Conservation (phyloP, 768 basidiomycete genomes). For the Hypsizygus marmoreus region DNA sequence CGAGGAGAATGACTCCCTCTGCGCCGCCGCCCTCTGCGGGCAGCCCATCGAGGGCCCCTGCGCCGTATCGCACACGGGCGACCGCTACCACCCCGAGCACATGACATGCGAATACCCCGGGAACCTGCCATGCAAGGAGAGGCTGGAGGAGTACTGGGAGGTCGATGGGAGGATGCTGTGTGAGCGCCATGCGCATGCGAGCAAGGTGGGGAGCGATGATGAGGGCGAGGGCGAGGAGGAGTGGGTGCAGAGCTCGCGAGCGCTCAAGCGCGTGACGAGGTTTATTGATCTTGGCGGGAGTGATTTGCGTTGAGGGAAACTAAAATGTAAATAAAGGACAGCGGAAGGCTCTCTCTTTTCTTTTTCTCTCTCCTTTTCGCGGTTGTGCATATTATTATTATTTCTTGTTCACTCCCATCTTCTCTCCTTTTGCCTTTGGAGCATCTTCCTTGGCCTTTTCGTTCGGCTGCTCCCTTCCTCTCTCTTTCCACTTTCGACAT, state of each 20-base stretch:
- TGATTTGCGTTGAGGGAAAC: constrained; percentile 10
- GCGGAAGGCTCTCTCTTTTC: too few species aligned
- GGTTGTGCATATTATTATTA: not conserved
- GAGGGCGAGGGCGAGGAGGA: constrained; percentile 30
- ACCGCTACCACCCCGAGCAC: constrained; percentile 87
- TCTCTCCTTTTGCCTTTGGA: not conserved
- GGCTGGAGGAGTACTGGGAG: constrained; percentile 86
- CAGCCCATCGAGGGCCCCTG: constrained; percentile 94
- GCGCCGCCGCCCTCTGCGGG: constrained; percentile 75
- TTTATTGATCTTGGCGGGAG: constrained; percentile 65
- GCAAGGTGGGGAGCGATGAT: constrained; percentile 21
- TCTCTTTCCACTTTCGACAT: not conserved
- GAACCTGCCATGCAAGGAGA: constrained; percentile 49
- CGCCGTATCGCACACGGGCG: constrained; percentile 80
- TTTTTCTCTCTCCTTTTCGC: too few species aligned
- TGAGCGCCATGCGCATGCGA: constrained; percentile 69
- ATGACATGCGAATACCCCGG: constrained; percentile 77
- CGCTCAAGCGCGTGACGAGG: constrained; percentile 77
- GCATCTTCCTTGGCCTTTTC: not conserved
- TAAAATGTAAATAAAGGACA: too few species aligned
- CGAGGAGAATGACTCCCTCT: constrained; percentile 87
- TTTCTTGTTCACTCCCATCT: not conserved
- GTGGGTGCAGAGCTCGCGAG: constrained; percentile 46
- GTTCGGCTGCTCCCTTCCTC: not conserved
- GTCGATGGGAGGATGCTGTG: constrained; percentile 84